Conservation (phyloP, 345 rosid species). For the Rhodamnia argentea region DNA sequence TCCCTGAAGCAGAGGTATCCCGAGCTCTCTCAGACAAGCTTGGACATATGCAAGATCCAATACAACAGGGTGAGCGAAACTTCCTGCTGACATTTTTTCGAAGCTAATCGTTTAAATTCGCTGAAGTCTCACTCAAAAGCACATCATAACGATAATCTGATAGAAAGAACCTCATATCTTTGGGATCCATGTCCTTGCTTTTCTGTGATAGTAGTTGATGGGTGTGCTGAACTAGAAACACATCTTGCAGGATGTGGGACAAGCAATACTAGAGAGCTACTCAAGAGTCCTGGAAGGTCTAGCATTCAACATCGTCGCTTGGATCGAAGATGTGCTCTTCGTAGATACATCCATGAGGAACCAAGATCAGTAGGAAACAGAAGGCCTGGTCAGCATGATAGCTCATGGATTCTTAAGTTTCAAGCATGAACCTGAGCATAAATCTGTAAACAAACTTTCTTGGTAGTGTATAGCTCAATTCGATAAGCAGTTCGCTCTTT, state of each 20-base stretch:
- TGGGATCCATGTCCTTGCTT: neutral
- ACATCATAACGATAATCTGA: neutral
- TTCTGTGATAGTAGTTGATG: neutral
- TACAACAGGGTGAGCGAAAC: constrained; percentile 2
- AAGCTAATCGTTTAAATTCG: neutral
- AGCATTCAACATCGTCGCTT: constrained; percentile 12
- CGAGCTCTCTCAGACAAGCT: constrained; percentile 11
- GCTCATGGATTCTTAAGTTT: neutral
- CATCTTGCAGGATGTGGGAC: constrained; percentile 13
- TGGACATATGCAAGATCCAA: constrained; percentile 16
- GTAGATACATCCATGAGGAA: neutral
- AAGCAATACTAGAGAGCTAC: constrained; percentile 14
- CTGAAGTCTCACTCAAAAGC: neutral
- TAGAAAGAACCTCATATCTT: neutral
- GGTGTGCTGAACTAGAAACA: neutral
- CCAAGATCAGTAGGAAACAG: neutral
- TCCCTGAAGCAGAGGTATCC: constrained; percentile 14
- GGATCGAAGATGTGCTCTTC: constrained; percentile 12
- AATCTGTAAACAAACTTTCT: neutral
- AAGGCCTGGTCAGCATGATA: neutral
- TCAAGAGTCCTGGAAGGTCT: constrained; percentile 14
- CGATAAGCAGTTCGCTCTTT: neutral
- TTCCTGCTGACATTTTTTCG: neutral
- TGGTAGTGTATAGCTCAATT: neutral
- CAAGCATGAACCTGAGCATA: neutral